Percentiles rank a stretch among this genome's conserved stretches.
Evolutionary conservation across 257 asterid genomes (phyloP).

Genomic region (Salvia miltiorrhiza): DNA sequence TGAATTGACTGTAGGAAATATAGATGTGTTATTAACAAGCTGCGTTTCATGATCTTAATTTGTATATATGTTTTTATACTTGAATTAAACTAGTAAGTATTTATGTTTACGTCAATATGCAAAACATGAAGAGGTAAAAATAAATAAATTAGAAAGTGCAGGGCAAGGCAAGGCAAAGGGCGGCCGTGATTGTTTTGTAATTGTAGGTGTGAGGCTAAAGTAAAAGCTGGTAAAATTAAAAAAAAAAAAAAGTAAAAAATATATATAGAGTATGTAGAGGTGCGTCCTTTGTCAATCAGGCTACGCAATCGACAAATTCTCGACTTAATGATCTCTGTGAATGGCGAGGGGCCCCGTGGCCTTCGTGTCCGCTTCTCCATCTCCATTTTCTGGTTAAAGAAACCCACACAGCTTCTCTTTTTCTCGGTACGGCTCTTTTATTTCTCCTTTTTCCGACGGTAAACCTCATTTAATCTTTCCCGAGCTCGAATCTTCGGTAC

Average conservation of each 20-base stretch:
- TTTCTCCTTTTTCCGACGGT: background rate
- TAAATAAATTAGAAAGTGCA: too few species aligned
- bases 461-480: background rate
- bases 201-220: too few species aligned
- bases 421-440: background rate
- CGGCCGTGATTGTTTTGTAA: too few species aligned
- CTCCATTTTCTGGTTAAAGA: slow-evolving; percentile 8
- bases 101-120: too few species aligned
- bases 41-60: too few species aligned
- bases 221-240: slow-evolving; percentile 1
- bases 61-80: too few species aligned
- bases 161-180: too few species aligned
- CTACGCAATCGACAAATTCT: slow-evolving; percentile 36
- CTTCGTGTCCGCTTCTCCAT: slow-evolving; percentile 28
- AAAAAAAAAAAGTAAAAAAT: background rate
- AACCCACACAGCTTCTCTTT: background rate
- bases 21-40: too few species aligned
- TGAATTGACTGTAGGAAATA: too few species aligned
- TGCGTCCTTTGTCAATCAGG: slow-evolving; percentile 23
- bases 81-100: too few species aligned
- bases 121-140: too few species aligned
- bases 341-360: slow-evolving; percentile 32
- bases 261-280: background rate
- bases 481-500: background rate
- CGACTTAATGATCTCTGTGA: background rate